Evolutionary conservation across 768 basidiomycete species (phyloP).

Genomic region (Gymnopilus junonius): DNA sequence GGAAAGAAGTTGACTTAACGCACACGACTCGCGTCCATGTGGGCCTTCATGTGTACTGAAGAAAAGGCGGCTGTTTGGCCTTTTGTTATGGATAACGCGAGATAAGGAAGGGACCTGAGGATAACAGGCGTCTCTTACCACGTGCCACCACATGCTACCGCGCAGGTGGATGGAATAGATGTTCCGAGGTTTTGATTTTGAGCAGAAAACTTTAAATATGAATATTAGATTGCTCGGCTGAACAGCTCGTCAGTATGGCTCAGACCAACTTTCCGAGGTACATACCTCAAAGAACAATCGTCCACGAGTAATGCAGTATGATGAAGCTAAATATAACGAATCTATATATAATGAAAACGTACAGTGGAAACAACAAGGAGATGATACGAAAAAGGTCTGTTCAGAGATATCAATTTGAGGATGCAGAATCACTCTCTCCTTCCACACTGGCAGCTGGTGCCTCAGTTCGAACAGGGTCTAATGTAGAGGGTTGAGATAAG

Average conservation of each 20-base stretch:
- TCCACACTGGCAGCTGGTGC: slow-evolving; percentile 49
- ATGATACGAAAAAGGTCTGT: slow-evolving; percentile 25
- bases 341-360: slow-evolving; percentile 43
- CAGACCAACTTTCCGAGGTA: slow-evolving; percentile 13
- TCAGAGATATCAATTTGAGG: slow-evolving; percentile 42
- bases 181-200: slow-evolving; percentile 22
- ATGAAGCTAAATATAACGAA: slow-evolving; percentile 32
- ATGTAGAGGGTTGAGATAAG: slow-evolving; percentile 19
- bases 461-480: slow-evolving; percentile 70
- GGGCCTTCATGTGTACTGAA: slow-evolving; percentile 12
- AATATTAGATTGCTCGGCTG: slow-evolving; percentile 16
- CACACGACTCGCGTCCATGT: slow-evolving; percentile 17
- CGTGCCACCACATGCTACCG: slow-evolving; percentile 21
- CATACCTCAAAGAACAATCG: slow-evolving; percentile 20
- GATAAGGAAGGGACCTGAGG: slow-evolving; percentile 16
- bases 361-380: slow-evolving; percentile 29
- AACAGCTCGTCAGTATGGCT: slow-evolving; percentile 17
- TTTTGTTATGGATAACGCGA: slow-evolving; percentile 8
- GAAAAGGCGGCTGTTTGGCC: slow-evolving; percentile 10
- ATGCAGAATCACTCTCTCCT: slow-evolving; percentile 68
- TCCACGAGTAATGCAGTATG: slow-evolving; percentile 14
- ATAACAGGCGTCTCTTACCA: slow-evolving; percentile 19
- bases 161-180: slow-evolving; percentile 17
- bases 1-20: slow-evolving; percentile 1
- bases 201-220: slow-evolving; percentile 3